Conservation (phyloP, 805 yeast genomes). For the Candida wancherniae region DNA sequence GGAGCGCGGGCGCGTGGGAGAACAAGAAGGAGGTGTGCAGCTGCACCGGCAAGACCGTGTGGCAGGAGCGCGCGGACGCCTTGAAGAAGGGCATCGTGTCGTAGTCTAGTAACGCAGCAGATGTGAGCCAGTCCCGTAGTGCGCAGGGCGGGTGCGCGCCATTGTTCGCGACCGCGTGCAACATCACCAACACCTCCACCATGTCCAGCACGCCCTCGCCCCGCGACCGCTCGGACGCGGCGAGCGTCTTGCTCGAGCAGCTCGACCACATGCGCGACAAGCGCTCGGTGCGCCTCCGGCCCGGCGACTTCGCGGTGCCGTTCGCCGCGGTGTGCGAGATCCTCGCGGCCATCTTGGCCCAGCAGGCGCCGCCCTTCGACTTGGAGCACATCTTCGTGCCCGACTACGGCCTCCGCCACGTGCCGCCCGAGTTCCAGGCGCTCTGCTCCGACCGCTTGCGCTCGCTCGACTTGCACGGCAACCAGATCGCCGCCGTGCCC, state of each 20-base stretch:
- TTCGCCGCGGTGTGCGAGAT: constrained; percentile 11
- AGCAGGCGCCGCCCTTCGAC: constrained; percentile 5
- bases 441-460: constrained; percentile 17
- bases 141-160: too few species aligned
- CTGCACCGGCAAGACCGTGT: constrained; percentile 90
- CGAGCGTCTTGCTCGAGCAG: constrained; percentile 6
- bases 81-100: constrained; percentile 48
- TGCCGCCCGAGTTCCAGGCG: constrained; percentile 11
- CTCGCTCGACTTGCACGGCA: constrained; percentile 64
- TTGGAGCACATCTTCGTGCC: constrained; percentile 11
- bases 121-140: too few species aligned
- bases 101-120: constrained; percentile 6
- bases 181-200: too few species aligned
- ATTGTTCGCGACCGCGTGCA: too few species aligned
- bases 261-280: constrained; percentile 10
- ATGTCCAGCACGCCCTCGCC: constrained; percentile 3
- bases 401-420: constrained; percentile 7
- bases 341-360: constrained; percentile 8
- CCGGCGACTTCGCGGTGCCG: constrained; percentile 9
- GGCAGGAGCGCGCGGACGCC: constrained; percentile 91
- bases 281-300: constrained; percentile 12
- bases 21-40: constrained; percentile 90
- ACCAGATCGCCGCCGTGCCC: constrained; percentile 53
- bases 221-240: constrained; percentile 2
- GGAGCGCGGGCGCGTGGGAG: constrained; percentile 97